Evolutionary conservation across 805 yeast genomes (phyloP).

Genomic region (Ogataea methanolica): DNA sequence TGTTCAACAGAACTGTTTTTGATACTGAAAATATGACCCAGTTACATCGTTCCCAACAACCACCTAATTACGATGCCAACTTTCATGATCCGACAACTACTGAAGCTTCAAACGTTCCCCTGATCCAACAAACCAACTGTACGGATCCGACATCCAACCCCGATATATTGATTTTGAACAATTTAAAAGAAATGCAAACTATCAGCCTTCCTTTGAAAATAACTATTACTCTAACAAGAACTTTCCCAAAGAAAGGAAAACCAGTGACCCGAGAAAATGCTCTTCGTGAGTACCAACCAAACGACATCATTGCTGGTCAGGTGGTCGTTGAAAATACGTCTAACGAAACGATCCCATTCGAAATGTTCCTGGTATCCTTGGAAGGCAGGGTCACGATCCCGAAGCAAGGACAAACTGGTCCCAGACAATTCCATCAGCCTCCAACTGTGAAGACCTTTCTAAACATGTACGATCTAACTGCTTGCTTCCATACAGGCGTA

Average conservation of each 20-base stretch:
- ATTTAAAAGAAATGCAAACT: constrained; percentile 20
- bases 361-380: constrained; percentile 55
- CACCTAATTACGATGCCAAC: constrained; percentile 22
- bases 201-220: constrained; percentile 23
- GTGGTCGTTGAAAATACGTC: constrained; percentile 39
- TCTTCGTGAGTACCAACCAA: constrained; percentile 56
- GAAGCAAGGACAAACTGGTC: not conserved
- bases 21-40: constrained; percentile 7
- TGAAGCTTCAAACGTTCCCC: not conserved
- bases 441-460: constrained; percentile 32
- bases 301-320: constrained; percentile 63
- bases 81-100: not conserved
- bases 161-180: constrained; percentile 23
- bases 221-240: constrained; percentile 35
- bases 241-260: constrained; percentile 29
- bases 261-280: constrained; percentile 26
- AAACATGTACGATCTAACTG: constrained; percentile 47
- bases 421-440: constrained; percentile 1
- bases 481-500: constrained; percentile 41
- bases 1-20: constrained; percentile 20
- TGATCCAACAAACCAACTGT: not conserved
- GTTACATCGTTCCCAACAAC: constrained; percentile 2
- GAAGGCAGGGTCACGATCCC: constrained; percentile 42
- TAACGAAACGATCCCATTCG: constrained; percentile 44
- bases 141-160: constrained; percentile 20